A percentile compares a stretch with the other conserved stretches of the same genome.
Evolutionary conservation across 306 rosid genomes (phyloP).

Genomic region (Inga leiocalycina): DNA sequence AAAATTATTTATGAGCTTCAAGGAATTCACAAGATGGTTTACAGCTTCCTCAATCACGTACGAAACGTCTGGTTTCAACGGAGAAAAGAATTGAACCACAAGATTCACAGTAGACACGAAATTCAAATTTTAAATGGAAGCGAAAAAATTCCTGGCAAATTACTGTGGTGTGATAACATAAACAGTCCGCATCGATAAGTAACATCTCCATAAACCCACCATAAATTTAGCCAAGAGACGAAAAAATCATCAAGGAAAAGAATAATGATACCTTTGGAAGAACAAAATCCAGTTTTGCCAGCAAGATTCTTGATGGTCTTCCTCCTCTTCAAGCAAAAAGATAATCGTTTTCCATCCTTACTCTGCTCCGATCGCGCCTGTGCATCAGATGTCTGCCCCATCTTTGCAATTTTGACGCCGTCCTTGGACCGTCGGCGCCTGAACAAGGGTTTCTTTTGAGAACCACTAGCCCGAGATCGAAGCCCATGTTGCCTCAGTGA

Average conservation of each 20-base stretch:
- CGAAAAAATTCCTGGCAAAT: neutral
- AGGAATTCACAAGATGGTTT: neutral
- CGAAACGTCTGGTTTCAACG: neutral
- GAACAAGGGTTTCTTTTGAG: constrained; percentile 32
- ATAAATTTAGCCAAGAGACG: neutral
- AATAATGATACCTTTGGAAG: constrained; percentile 47
- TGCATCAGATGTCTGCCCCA: constrained; percentile 23
- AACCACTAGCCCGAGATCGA: constrained; percentile 26
- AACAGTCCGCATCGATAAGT: neutral
- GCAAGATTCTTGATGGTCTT: constrained; percentile 44
- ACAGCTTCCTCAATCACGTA: neutral
- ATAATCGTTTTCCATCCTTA: constrained; percentile 42
- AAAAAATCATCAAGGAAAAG: neutral
- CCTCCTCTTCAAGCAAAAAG: constrained; percentile 62
- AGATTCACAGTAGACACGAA: neutral
- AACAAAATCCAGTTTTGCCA: constrained; percentile 42
- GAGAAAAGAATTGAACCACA: neutral
- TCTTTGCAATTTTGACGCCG: constrained; percentile 33
- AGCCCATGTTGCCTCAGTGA: constrained; percentile 24
- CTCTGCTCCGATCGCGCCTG: constrained; percentile 30
- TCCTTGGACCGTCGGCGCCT: constrained; percentile 35
- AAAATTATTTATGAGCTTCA: neutral
- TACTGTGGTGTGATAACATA: neutral
- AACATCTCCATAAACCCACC: neutral
- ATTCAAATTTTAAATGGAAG: neutral